Evolutionary conservation across 805 yeast genomes (phyloP).

Genomic region (Candida qinlingensis): DNA sequence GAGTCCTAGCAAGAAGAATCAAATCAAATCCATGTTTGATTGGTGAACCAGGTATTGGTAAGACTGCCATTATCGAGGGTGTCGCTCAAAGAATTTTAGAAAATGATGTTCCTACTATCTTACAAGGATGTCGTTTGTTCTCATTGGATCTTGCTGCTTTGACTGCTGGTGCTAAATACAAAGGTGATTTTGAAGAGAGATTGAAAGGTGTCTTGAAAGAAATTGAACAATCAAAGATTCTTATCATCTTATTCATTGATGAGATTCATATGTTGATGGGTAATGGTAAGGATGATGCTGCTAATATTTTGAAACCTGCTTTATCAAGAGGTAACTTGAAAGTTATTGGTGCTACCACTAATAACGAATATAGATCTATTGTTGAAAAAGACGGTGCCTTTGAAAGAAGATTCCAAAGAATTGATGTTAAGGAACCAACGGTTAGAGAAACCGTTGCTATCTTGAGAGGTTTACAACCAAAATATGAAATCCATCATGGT

Average conservation of each 20-base stretch:
- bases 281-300: conserved; percentile 96
- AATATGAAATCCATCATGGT: conserved; percentile 96
- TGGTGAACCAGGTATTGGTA: conserved; percentile 99
- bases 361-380: conserved; percentile 87
- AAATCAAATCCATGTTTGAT: conserved; percentile 94
- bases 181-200: conserved; percentile 98
- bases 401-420: conserved; percentile 96
- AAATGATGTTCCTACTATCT: conserved; percentile 87
- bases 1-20: conserved; percentile 94
- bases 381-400: conserved; percentile 97
- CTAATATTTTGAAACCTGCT: conserved; percentile 94
- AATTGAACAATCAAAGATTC: conserved; percentile 78
- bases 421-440: conserved; percentile 93
- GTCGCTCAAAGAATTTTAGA: conserved; percentile 97
- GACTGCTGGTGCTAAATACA: conserved; percentile 97
- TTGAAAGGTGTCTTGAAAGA: conserved; percentile 94
- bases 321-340: conserved; percentile 94
- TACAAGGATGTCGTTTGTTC: conserved; percentile 74
- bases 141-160: conserved; percentile 93
- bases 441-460: conserved; percentile 92
- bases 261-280: conserved; percentile 99
- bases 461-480: conserved; percentile 90
- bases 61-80: conserved; percentile 96
- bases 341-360: conserved; percentile 98
- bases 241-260: conserved; percentile 90